Evolutionary conservation across 2,329 filamentous ascomycete genomes (phyloP).

Genomic region (Penicillium sp.): DNA sequence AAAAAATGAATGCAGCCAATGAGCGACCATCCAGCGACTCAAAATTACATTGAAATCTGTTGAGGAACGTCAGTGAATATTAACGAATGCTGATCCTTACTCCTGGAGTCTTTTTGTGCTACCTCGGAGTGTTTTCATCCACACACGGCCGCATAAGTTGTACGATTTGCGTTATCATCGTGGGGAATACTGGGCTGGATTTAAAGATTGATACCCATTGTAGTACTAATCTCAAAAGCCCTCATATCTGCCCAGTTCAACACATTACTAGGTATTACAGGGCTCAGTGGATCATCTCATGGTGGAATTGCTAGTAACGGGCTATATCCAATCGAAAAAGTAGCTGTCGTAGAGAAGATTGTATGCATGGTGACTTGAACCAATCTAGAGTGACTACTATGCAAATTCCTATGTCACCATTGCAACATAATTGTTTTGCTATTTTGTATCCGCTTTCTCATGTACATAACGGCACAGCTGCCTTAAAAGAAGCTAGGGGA

Average conservation of each 20-base stretch:
- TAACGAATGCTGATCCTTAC: not conserved
- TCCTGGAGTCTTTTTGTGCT: not conserved
- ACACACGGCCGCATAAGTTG: not conserved
- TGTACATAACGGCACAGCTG: not conserved
- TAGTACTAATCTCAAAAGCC: too few relatives aligned
- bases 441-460: not conserved
- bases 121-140: not conserved
- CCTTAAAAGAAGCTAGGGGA: not conserved
- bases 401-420: too few relatives aligned
- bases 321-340: too few relatives aligned
- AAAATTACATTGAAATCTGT: not conserved
- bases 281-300: too few relatives aligned
- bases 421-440: too few relatives aligned
- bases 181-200: not conserved
- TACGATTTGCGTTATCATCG: not conserved
- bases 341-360: too few relatives aligned
- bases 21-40: not conserved
- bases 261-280: too few relatives aligned
- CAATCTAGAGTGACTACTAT: too few relatives aligned
- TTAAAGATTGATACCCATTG: not conserved
- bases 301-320: too few relatives aligned
- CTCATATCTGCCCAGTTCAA: too few relatives aligned
- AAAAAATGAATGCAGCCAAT: not conserved
- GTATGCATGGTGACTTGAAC: too few relatives aligned
- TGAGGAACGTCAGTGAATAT: too few relatives aligned